Evolutionary conservation across 2,329 filamentous ascomycete species (phyloP).

Genomic region (Calonectria hawksworthii): DNA sequence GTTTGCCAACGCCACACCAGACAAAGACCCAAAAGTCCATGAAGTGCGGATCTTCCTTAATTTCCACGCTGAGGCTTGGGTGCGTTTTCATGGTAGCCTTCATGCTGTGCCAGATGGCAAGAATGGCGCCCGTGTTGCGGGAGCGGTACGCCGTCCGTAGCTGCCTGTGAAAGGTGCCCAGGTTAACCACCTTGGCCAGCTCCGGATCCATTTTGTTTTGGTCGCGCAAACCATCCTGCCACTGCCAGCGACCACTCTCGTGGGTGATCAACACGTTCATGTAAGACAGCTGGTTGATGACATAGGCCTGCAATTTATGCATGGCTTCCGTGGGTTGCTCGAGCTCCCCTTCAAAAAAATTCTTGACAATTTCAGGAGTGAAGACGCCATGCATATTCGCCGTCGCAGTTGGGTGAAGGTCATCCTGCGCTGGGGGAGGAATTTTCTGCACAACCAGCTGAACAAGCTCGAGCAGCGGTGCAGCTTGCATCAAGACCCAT

Average conservation of each 20-base stretch:
- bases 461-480: constrained; percentile 49
- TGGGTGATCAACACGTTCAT: constrained; percentile 42
- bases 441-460: constrained; percentile 36
- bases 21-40: constrained; percentile 58
- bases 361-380: constrained; percentile 36
- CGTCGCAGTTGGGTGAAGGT: neutral
- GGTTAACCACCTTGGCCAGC: constrained; percentile 11
- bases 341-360: constrained; percentile 33
- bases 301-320: constrained; percentile 35
- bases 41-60: constrained; percentile 52
- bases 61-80: constrained; percentile 41
- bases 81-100: constrained; percentile 41
- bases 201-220: constrained; percentile 16
- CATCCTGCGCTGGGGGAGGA: neutral
- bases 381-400: constrained; percentile 24
- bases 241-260: constrained; percentile 43
- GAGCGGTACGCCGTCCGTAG: constrained; percentile 47
- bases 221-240: constrained; percentile 33
- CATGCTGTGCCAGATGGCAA: constrained; percentile 53
- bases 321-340: constrained; percentile 36
- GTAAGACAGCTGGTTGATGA: constrained; percentile 47
- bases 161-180: constrained; percentile 46
- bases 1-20: constrained; percentile 53
- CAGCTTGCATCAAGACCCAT: constrained; percentile 32
- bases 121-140: constrained; percentile 47